A percentile compares a stretch with the other conserved stretches of the same genome.
Conservation (phyloP, 108 stramenopile species). For the Poteriospumella lacustris region DNA sequence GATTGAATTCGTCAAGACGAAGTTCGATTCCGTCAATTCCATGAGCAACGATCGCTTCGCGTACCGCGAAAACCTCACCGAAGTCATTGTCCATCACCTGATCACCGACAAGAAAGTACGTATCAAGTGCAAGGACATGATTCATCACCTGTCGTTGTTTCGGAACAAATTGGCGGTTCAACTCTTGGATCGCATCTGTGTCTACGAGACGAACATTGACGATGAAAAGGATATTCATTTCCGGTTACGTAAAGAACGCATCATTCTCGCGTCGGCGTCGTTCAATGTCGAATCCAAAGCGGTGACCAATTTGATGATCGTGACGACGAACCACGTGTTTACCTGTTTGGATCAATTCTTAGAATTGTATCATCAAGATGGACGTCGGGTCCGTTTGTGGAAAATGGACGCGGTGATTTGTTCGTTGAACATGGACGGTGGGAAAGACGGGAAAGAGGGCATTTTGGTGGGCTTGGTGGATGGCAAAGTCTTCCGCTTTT, state of each 20-base stretch:
- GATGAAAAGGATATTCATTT: conserved; percentile 25
- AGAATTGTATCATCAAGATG: conserved; percentile 45
- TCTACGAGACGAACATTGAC: conserved; percentile 37
- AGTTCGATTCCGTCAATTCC: conserved; percentile 48
- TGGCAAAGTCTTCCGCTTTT: conserved; percentile 51
- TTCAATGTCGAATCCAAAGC: neutral
- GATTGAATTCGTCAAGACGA: conserved; percentile 37
- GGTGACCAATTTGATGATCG: conserved; percentile 38
- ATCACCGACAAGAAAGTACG: conserved; percentile 57
- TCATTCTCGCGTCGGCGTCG: neutral
- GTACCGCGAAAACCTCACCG: conserved; percentile 60
- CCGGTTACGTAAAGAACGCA: neutral
- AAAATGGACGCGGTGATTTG: conserved; percentile 44
- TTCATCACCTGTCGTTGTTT: conserved; percentile 53
- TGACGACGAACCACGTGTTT: conserved; percentile 51
- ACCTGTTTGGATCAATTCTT: conserved; percentile 44
- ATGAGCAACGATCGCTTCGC: conserved; percentile 58
- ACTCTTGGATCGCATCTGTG: conserved; percentile 45
- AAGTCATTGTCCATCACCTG: conserved; percentile 63
- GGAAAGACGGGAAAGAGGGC: conserved; percentile 51
- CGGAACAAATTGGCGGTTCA: conserved; percentile 56
- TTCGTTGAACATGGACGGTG: conserved; percentile 52
- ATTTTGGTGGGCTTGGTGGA: conserved; percentile 54
- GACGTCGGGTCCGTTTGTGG: conserved; percentile 54
- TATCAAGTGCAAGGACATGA: conserved; percentile 60